phyloP scores from a whole-genome alignment of 129 eudicot genomes.

The Escallonia herrerae region DNA sequence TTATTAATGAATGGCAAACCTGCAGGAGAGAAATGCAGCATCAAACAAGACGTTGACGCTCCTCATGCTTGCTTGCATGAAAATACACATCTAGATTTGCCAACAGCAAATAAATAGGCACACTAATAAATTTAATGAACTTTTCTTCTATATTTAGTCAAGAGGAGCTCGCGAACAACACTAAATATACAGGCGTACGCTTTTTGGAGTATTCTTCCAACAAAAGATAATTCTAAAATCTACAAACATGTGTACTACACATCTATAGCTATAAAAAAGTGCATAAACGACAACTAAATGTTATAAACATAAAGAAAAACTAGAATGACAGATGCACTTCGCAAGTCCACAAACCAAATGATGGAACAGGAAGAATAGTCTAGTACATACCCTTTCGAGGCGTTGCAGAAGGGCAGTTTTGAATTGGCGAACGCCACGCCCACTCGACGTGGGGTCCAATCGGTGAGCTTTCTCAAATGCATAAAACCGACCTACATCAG shows the following conservation, averaged over 20 bases:
- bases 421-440: slow-evolving; percentile 99
- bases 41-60: not conserved
- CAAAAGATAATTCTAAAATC: not conserved
- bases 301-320: not conserved
- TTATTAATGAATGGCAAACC: not conserved
- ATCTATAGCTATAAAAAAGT: not conserved
- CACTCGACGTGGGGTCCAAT: slow-evolving; percentile 95
- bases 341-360: not conserved
- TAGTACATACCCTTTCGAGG: slow-evolving; percentile 66
- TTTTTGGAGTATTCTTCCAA: not conserved
- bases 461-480: slow-evolving; percentile 99
- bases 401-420: slow-evolving; percentile 96
- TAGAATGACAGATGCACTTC: not conserved
- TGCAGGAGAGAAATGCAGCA: not conserved
- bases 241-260: not conserved
- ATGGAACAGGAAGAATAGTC: not conserved
- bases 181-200: too few relatives aligned
- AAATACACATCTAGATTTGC: too few relatives aligned
- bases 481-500: slow-evolving; percentile 83
- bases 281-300: not conserved
- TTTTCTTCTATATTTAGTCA: too few relatives aligned
- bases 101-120: too few relatives aligned
- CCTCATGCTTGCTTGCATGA: too few relatives aligned
- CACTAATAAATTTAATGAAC: too few relatives aligned
- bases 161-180: too few relatives aligned